Base-by-base conservation (phyloP, 441 rosid genomes). In the Oxalis stricta region DNA sequence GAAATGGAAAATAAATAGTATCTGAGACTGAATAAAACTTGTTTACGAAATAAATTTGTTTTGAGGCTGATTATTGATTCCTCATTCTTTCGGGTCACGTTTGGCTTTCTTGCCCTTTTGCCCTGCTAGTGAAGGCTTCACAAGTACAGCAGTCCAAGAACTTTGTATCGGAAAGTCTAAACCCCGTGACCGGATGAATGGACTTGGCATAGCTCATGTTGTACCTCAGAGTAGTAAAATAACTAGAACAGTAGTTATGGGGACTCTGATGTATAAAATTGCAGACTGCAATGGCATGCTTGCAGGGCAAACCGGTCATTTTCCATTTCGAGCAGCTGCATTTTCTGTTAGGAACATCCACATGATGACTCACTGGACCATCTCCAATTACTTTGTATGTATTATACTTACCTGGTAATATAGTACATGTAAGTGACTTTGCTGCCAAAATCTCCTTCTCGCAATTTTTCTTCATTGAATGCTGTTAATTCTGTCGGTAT, bases 311-410 rank as follows among this genome's bases (percentile, higher is more conserved):
- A n/a, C 93, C 84, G 1, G 69, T 69, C 19, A 68, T 44, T 41
- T 61, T 66, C 92, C 92, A 78, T 10, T 43, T 52, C 63, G 61
- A 76, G 67, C 93, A 82, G 63, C 69, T 76, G 38, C 93, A 82
- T 37, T 71, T 77, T 55, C 80, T 73, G 19, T 57, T 60, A 31
- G 73, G 58, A 23, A 78, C 51, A 60, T 78, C 68, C 19, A 82
- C 82, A 23, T n/a, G n/a, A n/a, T n/a, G n/a, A n/a, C n/a, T n/a
- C n/a, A n/a, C n/a, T n/a, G n/a, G n/a, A n/a, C n/a, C n/a, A n/a
- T 24, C 28, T 24, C 28, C 28, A 24, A 4, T 3, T 3, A 24
- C 28, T 8, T 24, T 8, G 8, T 3, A 24, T 24, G 28, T 24
- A 8, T 24, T 24, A 24, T 24, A n/a, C n/a, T n/a, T n/a, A n/a